These are phyloP conservation scores for Hygrophila difformis DNA, from an alignment of 257 asterid species.

Conservation along the genomic window DNA sequence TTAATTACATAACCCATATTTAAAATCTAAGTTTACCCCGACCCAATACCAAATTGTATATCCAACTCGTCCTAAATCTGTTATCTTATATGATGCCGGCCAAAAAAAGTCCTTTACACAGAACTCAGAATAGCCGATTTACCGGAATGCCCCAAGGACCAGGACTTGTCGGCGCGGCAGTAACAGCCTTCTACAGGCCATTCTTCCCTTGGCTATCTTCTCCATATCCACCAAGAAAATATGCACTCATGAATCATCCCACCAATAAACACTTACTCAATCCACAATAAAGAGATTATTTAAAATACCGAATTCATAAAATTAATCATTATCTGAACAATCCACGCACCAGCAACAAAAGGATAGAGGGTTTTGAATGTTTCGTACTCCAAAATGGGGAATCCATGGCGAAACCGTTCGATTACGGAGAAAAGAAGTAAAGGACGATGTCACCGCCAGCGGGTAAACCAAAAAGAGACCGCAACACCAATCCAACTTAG, in stretches of 20 bases:
- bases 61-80: no score
- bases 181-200: constrained; percentile 52
- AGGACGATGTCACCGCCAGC: constrained; percentile 87
- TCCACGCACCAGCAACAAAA: constrained; percentile 61
- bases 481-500: constrained; percentile 15
- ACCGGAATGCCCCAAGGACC: constrained; percentile 76
- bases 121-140: no score
- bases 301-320: background rate
- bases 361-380: constrained; percentile 81
- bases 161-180: constrained; percentile 76
- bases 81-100: no score
- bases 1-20: no score
- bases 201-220: constrained; percentile 83
- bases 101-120: no score
- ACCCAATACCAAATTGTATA: no score
- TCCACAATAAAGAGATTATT: background rate
- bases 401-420: constrained; percentile 83
- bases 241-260: constrained; percentile 97
- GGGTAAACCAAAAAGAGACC: constrained; percentile 65
- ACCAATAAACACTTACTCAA: background rate
- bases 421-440: constrained; percentile 72
- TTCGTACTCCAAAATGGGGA: constrained; percentile 59
- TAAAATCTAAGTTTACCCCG: no score
- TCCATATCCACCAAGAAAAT: constrained; percentile 84
- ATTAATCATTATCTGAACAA: background rate